Percentiles rank a stretch among this genome's conserved stretches.
Conservation (phyloP, 1,284 basidiomycete genomes). For the Trichosporon sp. region DNA sequence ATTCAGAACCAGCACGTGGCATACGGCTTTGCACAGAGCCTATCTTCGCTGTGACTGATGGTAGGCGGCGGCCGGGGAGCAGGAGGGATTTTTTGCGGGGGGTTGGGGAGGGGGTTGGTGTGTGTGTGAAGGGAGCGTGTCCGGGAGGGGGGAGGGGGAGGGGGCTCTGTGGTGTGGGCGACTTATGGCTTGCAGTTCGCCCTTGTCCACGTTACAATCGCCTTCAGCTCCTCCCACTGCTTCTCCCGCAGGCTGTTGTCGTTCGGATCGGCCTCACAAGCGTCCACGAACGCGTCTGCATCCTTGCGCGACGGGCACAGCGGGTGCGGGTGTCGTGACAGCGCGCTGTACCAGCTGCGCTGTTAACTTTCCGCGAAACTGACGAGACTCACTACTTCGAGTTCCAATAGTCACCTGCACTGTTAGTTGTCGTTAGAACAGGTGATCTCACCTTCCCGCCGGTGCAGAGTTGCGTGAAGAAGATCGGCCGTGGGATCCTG, state of each 20-base stretch:
- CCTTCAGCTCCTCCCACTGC: constrained; percentile 46
- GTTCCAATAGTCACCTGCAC: constrained; percentile 47
- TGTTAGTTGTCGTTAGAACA: neutral
- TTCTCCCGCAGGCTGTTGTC: constrained; percentile 23
- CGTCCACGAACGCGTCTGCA: constrained; percentile 43
- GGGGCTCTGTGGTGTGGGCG: too few relatives aligned
- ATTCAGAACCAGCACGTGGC: too few relatives aligned
- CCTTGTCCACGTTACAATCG: constrained; percentile 41
- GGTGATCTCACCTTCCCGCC: constrained; percentile 38
- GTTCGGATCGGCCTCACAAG: constrained; percentile 30
- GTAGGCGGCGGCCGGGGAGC: too few relatives aligned
- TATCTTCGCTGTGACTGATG: too few relatives aligned
- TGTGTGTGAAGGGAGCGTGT: too few relatives aligned
- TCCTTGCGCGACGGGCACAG: constrained; percentile 23
- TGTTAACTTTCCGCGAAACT: neutral
- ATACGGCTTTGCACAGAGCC: too few relatives aligned
- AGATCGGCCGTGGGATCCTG: constrained; percentile 42
- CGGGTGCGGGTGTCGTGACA: constrained; percentile 31
- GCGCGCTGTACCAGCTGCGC: constrained; percentile 39
- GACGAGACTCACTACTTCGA: constrained; percentile 43
- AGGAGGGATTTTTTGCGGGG: too few relatives aligned
- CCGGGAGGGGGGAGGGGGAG: too few relatives aligned
- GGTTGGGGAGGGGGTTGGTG: too few relatives aligned
- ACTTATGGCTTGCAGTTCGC: constrained; percentile 27
- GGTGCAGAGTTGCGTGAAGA: constrained; percentile 47